Conservation (phyloP, 257 asterid species). For the Voacanga thouarsii region DNA sequence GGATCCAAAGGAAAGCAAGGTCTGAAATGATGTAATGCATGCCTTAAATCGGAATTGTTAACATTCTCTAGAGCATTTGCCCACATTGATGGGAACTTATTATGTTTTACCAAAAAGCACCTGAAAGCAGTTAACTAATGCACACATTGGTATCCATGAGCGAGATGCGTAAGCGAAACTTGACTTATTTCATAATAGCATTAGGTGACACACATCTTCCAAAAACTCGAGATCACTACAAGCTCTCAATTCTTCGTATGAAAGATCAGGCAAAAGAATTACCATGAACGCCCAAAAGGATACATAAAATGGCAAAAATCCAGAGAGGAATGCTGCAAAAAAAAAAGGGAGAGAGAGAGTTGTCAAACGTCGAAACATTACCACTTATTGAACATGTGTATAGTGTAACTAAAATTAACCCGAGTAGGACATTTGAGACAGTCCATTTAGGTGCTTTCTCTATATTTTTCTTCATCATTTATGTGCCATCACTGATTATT, state of each 20-base stretch:
- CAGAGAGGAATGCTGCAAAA: conserved; percentile 48
- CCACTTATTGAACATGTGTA: neutral
- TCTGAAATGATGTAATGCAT: neutral
- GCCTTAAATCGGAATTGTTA: neutral
- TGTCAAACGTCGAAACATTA: neutral
- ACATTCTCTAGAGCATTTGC: neutral
- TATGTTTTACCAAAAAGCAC: neutral
- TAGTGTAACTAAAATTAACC: neutral
- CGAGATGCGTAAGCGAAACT: neutral
- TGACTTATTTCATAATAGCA: neutral
- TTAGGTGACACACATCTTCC: neutral
- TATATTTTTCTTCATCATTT: neutral
- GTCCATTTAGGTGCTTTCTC: neutral
- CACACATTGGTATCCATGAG: neutral
- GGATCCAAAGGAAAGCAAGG: neutral
- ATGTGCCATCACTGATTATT: neutral
- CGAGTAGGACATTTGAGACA: neutral
- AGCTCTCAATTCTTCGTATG: neutral
- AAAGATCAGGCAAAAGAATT: conserved; percentile 5
- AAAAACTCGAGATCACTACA: neutral
- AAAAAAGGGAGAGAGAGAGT: conserved; percentile 3
- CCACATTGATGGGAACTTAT: neutral
- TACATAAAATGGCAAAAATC: conserved; percentile 41
- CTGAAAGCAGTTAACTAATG: neutral
- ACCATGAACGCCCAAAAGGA: conserved; percentile 45